Conservation (phyloP, 257 asterid species). For the Solanum tarapatanum region DNA sequence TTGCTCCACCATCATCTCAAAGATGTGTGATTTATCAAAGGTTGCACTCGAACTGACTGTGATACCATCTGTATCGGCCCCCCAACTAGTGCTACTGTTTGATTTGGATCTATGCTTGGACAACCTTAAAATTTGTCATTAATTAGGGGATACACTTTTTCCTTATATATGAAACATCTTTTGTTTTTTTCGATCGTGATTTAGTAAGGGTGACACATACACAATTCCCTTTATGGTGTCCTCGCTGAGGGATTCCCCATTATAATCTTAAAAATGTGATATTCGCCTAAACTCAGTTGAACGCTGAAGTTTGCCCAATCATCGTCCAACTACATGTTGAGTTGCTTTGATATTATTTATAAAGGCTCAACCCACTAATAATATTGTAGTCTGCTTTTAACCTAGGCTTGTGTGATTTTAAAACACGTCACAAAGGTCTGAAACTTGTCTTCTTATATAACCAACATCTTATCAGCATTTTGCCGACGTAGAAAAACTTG, state of each 20-base stretch:
- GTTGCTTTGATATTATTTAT: background rate
- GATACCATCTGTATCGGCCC: background rate
- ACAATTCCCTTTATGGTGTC: background rate
- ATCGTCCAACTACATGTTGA: background rate
- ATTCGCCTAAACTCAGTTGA: too few relatives aligned
- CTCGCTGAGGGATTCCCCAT: too few relatives aligned
- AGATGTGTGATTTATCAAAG: background rate
- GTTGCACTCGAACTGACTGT: background rate
- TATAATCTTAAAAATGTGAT: too few relatives aligned
- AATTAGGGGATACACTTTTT: background rate
- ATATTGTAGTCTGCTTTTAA: background rate
- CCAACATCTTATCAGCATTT: background rate
- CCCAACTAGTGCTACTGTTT: background rate
- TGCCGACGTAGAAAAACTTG: background rate
- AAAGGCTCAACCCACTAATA: background rate
- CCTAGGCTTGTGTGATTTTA: background rate
- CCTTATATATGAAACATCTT: background rate
- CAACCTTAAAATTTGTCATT: background rate
- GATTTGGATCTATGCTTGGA: background rate
- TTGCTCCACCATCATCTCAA: background rate
- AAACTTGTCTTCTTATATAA: background rate
- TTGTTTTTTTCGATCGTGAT: background rate
- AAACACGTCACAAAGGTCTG: background rate
- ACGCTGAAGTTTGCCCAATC: too few relatives aligned
- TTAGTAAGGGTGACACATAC: background rate